Evolutionary conservation across 2,329 filamentous ascomycete genomes (phyloP), one percentile per base, ranked within the genome.

Genomic region (Trichoderma sp.): DNA sequence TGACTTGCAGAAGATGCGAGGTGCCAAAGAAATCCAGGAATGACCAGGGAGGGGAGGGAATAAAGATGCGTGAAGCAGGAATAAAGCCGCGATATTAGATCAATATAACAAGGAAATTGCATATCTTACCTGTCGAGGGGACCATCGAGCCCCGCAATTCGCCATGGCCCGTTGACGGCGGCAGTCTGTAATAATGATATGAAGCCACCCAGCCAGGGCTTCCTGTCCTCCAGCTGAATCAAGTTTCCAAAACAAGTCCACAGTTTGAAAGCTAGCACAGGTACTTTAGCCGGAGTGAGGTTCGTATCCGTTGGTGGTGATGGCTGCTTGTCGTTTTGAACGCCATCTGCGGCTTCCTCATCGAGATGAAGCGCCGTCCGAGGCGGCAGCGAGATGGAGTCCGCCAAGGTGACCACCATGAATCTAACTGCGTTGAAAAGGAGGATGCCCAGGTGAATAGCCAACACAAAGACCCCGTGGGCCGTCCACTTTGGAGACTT

Each of bases 141-240:
- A 72, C 93, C 90, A 79, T 96, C 87, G 32, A 91, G 87, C 75
- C 87, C 86, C 77, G 91, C 93, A 72, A 97, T 80, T 80, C 82
- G 87, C 75, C 93, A 92, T 72, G 92, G 92, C 28, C 94, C 93
- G 75, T 85, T 83, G 76, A 95, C 81, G 75, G 89, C 85, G 73
- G 89, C 85, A 84, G 91, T 90, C 81, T 96, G 93, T 73, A 91
- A 79, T 79, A 97, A 86, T 68, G 91, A 91, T 70, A 96, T 79
- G 73, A 87, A 83, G 77, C 93, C 93, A 76, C 85, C 86, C 68
- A 97, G 86, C 95, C 95, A 98, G 72, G 95, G 95, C 93, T 97
- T 97, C 79, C 93, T 91, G 72, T 83, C 80, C 73, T 90, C 85
- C 76, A 97, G 81, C 83, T 94, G 89, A 73, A 94, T 81, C 71